These are phyloP conservation scores for Microdochium nivale DNA, from an alignment of 2,329 filamentous ascomycete species.

Conservation along the genomic window DNA sequence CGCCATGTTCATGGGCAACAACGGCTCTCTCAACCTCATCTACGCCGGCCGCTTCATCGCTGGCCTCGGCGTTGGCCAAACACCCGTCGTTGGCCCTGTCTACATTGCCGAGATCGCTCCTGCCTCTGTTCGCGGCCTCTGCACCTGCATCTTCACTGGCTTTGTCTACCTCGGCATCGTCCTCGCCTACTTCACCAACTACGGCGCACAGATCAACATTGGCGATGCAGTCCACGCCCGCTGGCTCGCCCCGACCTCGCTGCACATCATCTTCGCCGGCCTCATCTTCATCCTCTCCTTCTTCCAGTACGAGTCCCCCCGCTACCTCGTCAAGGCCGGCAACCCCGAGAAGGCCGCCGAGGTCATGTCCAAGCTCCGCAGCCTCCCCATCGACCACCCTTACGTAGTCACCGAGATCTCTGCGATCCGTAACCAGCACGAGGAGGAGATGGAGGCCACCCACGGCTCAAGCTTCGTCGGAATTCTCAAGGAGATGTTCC, in stretches of 20 bases:
- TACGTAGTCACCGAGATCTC: constrained; percentile 55
- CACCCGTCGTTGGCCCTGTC: constrained; percentile 58
- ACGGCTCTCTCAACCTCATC: constrained; percentile 45
- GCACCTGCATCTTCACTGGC: constrained; percentile 62
- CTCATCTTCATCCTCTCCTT: constrained; percentile 64
- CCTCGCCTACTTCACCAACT: constrained; percentile 69
- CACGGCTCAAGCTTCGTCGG: constrained; percentile 56
- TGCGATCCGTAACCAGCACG: constrained; percentile 55
- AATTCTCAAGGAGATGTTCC: constrained; percentile 59
- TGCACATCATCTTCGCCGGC: constrained; percentile 70
- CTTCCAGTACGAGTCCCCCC: constrained; percentile 61
- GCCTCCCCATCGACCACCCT: constrained; percentile 48
- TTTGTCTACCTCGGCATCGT: constrained; percentile 73
- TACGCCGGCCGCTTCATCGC: constrained; percentile 61
- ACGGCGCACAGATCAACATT: constrained; percentile 45
- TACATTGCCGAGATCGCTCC: constrained; percentile 69
- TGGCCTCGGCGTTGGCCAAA: constrained; percentile 58
- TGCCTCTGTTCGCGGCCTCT: constrained; percentile 61
- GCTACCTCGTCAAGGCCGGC: constrained; percentile 59
- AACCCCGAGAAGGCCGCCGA: constrained; percentile 48
- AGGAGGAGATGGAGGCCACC: constrained; percentile 65
- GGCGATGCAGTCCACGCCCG: constrained; percentile 34
- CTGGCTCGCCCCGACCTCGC: constrained; percentile 61
- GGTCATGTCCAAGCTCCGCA: constrained; percentile 48
- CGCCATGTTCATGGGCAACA: constrained; percentile 45